Conservation (phyloP, 371 early-diverging fungal genomes). For the Rhizopus stolonifer region DNA sequence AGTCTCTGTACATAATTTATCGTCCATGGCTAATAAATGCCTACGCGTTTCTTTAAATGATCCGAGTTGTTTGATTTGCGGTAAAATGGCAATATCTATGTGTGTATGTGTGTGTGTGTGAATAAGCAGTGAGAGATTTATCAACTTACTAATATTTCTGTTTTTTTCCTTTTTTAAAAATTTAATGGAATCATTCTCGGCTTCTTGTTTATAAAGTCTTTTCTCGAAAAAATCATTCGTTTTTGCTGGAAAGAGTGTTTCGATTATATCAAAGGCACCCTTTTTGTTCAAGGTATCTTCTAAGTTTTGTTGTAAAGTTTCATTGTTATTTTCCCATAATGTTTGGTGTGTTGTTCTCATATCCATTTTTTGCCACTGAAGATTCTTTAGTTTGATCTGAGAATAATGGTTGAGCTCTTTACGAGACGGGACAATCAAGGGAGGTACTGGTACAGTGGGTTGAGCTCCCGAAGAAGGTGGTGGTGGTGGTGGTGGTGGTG, state of each 20-base stretch:
- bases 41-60: conserved; percentile 36
- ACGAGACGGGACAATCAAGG: conserved; percentile 14
- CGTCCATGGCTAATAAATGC: conserved; percentile 38
- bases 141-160: conserved; percentile 38
- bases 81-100: conserved; percentile 45
- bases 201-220: conserved; percentile 12
- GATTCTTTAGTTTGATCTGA: conserved; percentile 27
- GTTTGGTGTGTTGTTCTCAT: conserved; percentile 21
- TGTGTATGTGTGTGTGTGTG: background rate
- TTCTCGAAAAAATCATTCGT: conserved; percentile 28
- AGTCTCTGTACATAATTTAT: conserved; percentile 43
- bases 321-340: conserved; percentile 23
- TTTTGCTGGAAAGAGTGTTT: conserved; percentile 33
- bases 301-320: conserved; percentile 22
- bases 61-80: conserved; percentile 29
- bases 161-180: conserved; percentile 42
- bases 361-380: conserved; percentile 42
- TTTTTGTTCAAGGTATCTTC: conserved; percentile 23
- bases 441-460: background rate
- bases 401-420: conserved; percentile 31
- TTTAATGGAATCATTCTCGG: conserved; percentile 23
- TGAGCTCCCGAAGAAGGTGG: too few species aligned
- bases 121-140: too few species aligned
- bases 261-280: conserved; percentile 29
- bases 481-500: background rate